Conservation (phyloP, 108 stramenopile species). For the Skeletonema marinoi region DNA sequence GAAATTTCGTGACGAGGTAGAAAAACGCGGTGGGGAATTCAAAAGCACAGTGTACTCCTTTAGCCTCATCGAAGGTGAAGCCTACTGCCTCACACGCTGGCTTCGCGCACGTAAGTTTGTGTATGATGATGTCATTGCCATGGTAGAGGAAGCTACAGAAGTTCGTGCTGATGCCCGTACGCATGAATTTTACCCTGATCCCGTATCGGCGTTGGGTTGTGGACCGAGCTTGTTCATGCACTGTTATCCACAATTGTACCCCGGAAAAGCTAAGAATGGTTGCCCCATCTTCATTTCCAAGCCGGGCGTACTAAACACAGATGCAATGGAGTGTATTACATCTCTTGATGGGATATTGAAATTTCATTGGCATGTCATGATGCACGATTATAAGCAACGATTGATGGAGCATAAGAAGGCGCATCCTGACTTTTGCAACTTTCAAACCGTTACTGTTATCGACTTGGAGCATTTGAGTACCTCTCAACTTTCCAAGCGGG, state of each 20-base stretch:
- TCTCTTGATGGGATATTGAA: conserved; percentile 77
- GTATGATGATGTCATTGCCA: conserved; percentile 75
- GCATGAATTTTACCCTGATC: conserved; percentile 79
- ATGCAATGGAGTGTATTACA: conserved; percentile 83
- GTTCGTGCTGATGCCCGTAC: conserved; percentile 58
- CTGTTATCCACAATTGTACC: conserved; percentile 87
- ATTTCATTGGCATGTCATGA: conserved; percentile 87
- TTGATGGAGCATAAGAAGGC: conserved; percentile 65
- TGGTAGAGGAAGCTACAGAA: conserved; percentile 83
- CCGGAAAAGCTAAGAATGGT: conserved; percentile 76
- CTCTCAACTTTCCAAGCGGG: conserved; percentile 54
- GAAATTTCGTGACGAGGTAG: conserved; percentile 55
- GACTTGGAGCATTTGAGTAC: conserved; percentile 74
- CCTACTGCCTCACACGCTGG: conserved; percentile 49
- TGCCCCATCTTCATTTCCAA: conserved; percentile 81
- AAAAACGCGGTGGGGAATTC: conserved; percentile 52
- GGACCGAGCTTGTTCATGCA: conserved; percentile 64
- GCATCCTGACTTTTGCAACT: conserved; percentile 74
- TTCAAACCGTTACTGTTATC: conserved; percentile 74
- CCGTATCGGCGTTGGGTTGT: conserved; percentile 66
- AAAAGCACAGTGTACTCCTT: conserved; percentile 51
- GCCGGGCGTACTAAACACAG: conserved; percentile 79
- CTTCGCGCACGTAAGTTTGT: conserved; percentile 42
- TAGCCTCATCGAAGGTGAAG: conserved; percentile 47
- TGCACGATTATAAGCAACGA: conserved; percentile 75